Base-by-base conservation (phyloP, 208 protist species). In the Histomonas meleagridis region DNA sequence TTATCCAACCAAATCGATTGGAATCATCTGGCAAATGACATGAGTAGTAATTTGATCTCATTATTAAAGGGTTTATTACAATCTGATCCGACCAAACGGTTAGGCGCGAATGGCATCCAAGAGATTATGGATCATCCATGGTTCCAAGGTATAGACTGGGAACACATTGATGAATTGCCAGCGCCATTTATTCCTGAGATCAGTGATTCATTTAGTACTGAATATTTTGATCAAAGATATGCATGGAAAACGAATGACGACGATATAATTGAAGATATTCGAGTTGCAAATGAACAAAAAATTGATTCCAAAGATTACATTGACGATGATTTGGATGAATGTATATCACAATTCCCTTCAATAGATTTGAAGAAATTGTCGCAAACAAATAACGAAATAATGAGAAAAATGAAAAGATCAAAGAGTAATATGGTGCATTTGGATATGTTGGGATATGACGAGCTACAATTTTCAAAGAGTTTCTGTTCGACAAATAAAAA, bases 31-130 rank as follows among this genome's bases (percentile, higher is more conserved):
- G 3, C 12, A 51, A 46, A 86, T 32, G 76, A 28, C 21, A 38
- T 86, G 21, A 43, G n/a, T 32, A 14, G 18, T 55, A 70, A 94
- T 10, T 92, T 92, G 16, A 92, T 93, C 38, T 92, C 90, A 53
- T 53, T 94, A 9, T n/a, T 96, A 0, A 94, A 91, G 55, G 78
- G 76, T 23, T 94, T 92, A 91, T 51, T 92, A 90, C 1, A 76
- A 26, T 38, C 93, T 62, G 76, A 93, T 70, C 93, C 32, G 32
- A 49, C 92, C 57, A 92, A 76, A 43, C 46, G 91, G 40, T 91
- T 94, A 35, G 94, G 94, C 0, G 38, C 28, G 5, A 92, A 93
- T 49, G 93, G 92, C 51, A 90, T 90, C 10, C 48, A 86, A 32
- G 93, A 95, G 90, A 92, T 86, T 28, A 86, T 86, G 76, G 76